Conservation (phyloP, 2,329 filamentous ascomycete species). For the Beauveria asiatica region DNA sequence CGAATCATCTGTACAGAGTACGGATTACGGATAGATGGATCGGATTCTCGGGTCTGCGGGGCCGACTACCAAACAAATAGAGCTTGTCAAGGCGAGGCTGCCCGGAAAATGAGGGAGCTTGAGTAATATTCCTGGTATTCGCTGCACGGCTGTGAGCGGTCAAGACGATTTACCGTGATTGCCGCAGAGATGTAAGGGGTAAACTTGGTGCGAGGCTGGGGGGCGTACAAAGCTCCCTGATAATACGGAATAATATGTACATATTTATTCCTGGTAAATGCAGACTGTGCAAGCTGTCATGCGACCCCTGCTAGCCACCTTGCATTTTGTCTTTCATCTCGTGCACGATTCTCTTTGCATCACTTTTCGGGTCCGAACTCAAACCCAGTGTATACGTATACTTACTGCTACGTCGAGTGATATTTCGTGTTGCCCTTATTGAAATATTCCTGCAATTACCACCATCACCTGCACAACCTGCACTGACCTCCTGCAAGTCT, state of each 20-base stretch:
- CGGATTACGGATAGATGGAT: background rate
- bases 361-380: background rate
- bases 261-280: no score
- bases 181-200: background rate
- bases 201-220: background rate
- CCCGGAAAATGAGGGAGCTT: background rate
- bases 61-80: background rate
- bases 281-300: background rate
- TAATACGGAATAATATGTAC: no score
- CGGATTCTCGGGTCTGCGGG: background rate
- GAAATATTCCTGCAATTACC: constrained; percentile 7
- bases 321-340: background rate
- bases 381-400: background rate
- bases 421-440: background rate
- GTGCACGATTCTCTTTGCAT: background rate
- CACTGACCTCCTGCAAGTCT: constrained; percentile 9
- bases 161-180: background rate
- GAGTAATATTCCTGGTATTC: background rate
- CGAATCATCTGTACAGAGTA: no score
- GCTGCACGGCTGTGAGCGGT: background rate
- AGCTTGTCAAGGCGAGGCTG: background rate
- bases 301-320: background rate
- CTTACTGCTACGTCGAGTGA: background rate
- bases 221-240: background rate
- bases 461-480: background rate